Conservation (phyloP, 2,329 filamentous ascomycete genomes). For the Xylaria polymorpha region DNA sequence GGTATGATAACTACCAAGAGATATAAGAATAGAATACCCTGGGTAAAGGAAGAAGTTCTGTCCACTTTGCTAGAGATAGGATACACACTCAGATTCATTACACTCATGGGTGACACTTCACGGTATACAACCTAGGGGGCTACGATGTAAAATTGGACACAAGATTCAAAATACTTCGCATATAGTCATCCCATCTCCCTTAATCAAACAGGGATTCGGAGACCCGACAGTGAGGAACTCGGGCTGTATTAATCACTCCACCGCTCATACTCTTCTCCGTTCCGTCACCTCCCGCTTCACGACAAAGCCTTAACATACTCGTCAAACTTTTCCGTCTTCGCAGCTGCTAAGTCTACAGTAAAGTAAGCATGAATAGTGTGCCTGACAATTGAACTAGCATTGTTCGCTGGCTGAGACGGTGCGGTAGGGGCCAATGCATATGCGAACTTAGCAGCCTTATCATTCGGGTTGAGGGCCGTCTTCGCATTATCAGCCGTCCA, state of each 20-base stretch:
- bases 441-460: conserved; percentile 29
- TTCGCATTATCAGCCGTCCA: conserved; percentile 42
- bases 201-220: no score
- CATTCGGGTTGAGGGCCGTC: conserved; percentile 26
- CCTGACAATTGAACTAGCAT: conserved; percentile 25
- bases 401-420: conserved; percentile 25
- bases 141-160: no score
- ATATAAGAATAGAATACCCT: no score
- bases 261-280: not conserved
- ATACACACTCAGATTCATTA: no score
- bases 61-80: no score
- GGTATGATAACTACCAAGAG: no score
- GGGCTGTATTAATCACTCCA: not conserved
- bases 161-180: no score
- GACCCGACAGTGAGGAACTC: no score
- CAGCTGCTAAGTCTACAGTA: conserved; percentile 27
- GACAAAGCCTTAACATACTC: conserved; percentile 27
- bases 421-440: conserved; percentile 25
- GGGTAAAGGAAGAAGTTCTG: no score
- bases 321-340: conserved; percentile 29
- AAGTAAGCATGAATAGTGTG: conserved; percentile 28
- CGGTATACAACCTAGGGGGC: no score
- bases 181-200: no score
- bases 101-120: no score
- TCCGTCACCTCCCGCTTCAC: not conserved